These are phyloP conservation scores for Auricularia sp. DNA, from an alignment of 768 basidiomycete genomes.

Conservation along the genomic window DNA sequence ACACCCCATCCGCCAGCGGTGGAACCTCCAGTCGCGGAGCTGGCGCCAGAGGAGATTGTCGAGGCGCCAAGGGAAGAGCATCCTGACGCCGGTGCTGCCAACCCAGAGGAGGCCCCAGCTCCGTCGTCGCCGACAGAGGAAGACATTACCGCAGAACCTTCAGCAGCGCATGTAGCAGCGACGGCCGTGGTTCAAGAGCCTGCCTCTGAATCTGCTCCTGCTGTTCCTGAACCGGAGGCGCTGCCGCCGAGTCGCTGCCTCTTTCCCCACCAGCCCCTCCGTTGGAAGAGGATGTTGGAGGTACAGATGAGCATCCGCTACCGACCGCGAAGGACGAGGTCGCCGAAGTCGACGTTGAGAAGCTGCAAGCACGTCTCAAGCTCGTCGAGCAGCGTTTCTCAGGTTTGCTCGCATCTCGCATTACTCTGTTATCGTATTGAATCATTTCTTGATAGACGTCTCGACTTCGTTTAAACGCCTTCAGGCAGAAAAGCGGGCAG, in stretches of 20 bases:
- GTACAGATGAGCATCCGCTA: background rate
- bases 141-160: background rate
- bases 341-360: conserved; percentile 34
- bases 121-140: background rate
- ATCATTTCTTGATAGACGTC: conserved; percentile 40
- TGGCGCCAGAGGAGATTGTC: background rate
- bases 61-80: background rate
- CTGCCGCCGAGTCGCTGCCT: background rate
- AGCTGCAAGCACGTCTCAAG: conserved; percentile 54
- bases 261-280: background rate
- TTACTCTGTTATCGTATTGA: background rate
- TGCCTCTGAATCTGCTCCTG: too few species aligned
- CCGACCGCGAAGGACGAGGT: conserved; percentile 9
- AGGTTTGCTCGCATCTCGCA: conserved; percentile 31
- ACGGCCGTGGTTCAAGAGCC: background rate
- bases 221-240: too few species aligned
- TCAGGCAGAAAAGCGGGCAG: conserved; percentile 60
- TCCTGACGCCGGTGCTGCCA: background rate
- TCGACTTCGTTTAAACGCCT: conserved; percentile 69
- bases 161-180: background rate
- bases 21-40: background rate
- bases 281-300: background rate
- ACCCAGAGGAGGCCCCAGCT: background rate
- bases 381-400: conserved; percentile 70
- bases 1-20: too few species aligned